Base-by-base conservation (phyloP, 73 alveolate genomes). In the Tetrahymena borealis region DNA sequence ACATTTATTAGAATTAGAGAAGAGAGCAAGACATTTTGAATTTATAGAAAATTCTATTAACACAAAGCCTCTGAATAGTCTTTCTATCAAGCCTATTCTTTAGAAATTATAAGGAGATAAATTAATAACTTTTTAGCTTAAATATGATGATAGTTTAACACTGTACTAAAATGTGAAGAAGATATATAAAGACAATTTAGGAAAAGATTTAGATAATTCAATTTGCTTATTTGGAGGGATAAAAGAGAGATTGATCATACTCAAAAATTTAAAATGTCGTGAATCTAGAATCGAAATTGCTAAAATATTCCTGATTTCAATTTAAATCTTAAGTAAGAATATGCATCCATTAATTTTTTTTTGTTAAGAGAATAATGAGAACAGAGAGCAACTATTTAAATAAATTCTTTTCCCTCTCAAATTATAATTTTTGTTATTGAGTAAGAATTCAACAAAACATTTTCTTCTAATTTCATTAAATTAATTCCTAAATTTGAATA, bases 401-500 rank as follows among this genome's bases (percentile, higher is more conserved):
- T n/a, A n/a, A n/a, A n/a, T n/a, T n/a, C n/a, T n/a, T 60, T 60
- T 60, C 85, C 85, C 85, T 60, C 85, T 60, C 85, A 60, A 60
- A 24, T 60, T 1, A 60, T 24, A 43, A 60, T 1, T 60, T 60
- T 60, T 13, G 28, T 60, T 24, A n/a, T 18, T 60, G 6, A 60
- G 28, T 18, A 10, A 60, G 85, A 60, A 60, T 60, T 60, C 20
- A 60, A 60, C 85, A 60, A 60, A 60, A 1, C 28, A 18, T 60
- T 18, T 41, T 7, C 33, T 41, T n/a, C n/a, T n/a, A n/a, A n/a
- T n/a, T n/a, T n/a, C n/a, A n/a, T n/a, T n/a, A n/a, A n/a, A n/a
- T n/a, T n/a, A n/a, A n/a, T n/a, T n/a, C n/a, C n/a, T n/a, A n/a
- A n/a, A n/a, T n/a, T n/a, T n/a, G n/a, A n/a, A n/a, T n/a, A n/a